Evolutionary conservation across 805 yeast species (phyloP).

Genomic region (Pichia nanzhaoensis): DNA sequence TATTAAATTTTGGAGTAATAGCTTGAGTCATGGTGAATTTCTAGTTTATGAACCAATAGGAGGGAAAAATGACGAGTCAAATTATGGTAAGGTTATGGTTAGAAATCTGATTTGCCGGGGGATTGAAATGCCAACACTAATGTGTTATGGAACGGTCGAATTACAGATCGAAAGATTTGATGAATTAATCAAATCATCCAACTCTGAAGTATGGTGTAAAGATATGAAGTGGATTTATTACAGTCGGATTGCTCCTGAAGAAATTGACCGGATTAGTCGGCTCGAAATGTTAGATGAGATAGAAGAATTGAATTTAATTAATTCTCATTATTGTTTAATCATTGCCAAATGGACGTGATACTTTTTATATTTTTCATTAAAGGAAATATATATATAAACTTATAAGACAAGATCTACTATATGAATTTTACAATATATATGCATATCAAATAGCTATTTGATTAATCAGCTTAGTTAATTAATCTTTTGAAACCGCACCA

Average conservation of each 20-base stretch:
- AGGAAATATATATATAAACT: neutral
- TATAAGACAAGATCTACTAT: slow-evolving; percentile 1
- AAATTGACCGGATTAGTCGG: slow-evolving; percentile 37
- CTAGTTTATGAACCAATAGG: slow-evolving; percentile 67
- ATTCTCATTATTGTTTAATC: slow-evolving; percentile 52
- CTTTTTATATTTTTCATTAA: neutral
- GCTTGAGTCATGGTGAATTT: slow-evolving; percentile 27
- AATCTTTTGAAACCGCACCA: slow-evolving; percentile 79
- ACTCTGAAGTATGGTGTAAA: slow-evolving; percentile 28
- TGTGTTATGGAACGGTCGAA: slow-evolving; percentile 41
- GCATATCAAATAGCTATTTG: neutral
- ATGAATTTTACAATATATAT: too few relatives aligned
- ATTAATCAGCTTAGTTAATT: slow-evolving; percentile 6
- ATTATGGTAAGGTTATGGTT: slow-evolving; percentile 63
- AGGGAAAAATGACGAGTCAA: slow-evolving; percentile 31
- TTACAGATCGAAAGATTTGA: slow-evolving; percentile 35
- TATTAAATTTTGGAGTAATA: slow-evolving; percentile 35
- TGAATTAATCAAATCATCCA: slow-evolving; percentile 14
- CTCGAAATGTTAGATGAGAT: slow-evolving; percentile 69
- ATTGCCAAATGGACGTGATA: slow-evolving; percentile 20
- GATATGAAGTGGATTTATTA: slow-evolving; percentile 38
- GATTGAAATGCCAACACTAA: slow-evolving; percentile 51
- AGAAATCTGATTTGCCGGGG: slow-evolving; percentile 56
- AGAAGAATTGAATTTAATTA: slow-evolving; percentile 59
- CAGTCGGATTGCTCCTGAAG: slow-evolving; percentile 39